Percentiles rank a stretch among this genome's conserved stretches.
These are phyloP conservation scores for Pezicula neosporulosa DNA, from an alignment of 2,329 filamentous ascomycete genomes.

Conservation along the genomic window DNA sequence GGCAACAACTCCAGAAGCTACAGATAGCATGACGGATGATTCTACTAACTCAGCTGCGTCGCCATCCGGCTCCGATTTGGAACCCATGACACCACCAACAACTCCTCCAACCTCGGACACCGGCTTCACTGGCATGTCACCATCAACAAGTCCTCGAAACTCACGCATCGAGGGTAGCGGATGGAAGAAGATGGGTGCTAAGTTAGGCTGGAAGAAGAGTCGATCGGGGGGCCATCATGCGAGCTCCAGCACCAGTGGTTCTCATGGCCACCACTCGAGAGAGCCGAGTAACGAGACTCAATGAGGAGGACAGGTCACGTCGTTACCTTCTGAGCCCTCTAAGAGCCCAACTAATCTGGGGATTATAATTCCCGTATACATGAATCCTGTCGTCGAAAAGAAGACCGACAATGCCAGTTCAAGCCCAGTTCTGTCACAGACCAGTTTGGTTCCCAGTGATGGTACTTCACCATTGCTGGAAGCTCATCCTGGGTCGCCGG, in stretches of 20 bases:
- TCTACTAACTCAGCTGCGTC: slow-evolving; percentile 55
- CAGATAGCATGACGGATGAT: slow-evolving; percentile 59
- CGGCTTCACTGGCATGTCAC: slow-evolving; percentile 20
- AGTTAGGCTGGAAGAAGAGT: slow-evolving; percentile 54
- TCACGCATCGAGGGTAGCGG: slow-evolving; percentile 36
- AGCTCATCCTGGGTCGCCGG: slow-evolving; percentile 28
- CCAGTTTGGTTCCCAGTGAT: slow-evolving; percentile 26
- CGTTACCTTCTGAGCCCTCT: slow-evolving; percentile 36
- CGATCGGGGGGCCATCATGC: slow-evolving; percentile 40
- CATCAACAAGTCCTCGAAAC: slow-evolving; percentile 19
- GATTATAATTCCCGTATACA: slow-evolving; percentile 20
- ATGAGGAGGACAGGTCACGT: slow-evolving; percentile 58
- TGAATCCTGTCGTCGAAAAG: slow-evolving; percentile 16
- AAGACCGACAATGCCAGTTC: neutral
- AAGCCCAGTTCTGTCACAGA: slow-evolving; percentile 20
- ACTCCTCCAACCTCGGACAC: slow-evolving; percentile 61
- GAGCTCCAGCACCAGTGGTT: slow-evolving; percentile 35
- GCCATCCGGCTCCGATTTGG: slow-evolving; percentile 41
- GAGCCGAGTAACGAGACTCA: slow-evolving; percentile 35
- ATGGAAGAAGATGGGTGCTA: slow-evolving; percentile 64
- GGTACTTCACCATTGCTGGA: slow-evolving; percentile 23
- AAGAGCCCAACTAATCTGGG: slow-evolving; percentile 21
- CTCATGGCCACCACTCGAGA: slow-evolving; percentile 29
- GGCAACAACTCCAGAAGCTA: slow-evolving; percentile 38
- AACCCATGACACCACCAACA: slow-evolving; percentile 72